Evolutionary conservation across 192 early-diverging fungal species (phyloP).

Genomic region (Piromyces sp.): DNA sequence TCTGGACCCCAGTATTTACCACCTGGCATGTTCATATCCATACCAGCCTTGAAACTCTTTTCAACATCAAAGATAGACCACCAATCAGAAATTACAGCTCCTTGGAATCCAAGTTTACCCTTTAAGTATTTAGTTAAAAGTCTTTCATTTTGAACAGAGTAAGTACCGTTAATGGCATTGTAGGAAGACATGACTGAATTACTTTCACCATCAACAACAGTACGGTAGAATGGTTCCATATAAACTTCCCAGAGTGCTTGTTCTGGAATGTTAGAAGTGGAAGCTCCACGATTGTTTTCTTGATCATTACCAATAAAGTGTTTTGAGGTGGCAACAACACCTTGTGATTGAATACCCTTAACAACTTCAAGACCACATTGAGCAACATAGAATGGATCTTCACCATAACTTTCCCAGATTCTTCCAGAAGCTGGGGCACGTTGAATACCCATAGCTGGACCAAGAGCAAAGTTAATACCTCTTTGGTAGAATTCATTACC

Average conservation of each 20-base stretch:
- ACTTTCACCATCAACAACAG: conserved; percentile 22
- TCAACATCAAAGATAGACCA: conserved; percentile 16
- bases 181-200: conserved; percentile 44
- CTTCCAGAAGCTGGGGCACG: conserved; percentile 7
- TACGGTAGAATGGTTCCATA: conserved; percentile 1
- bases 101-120: conserved; percentile 31
- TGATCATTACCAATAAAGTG: conserved; percentile 4
- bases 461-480: conserved; percentile 32
- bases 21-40: conserved; percentile 24
- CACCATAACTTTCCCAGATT: conserved; percentile 11
- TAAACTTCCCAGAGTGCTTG: conserved; percentile 40
- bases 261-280: conserved; percentile 19
- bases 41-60: conserved; percentile 12
- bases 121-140: conserved; percentile 26
- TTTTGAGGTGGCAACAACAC: conserved; percentile 34
- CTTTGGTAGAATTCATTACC: conserved; percentile 33
- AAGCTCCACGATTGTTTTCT: background rate
- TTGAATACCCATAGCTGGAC: conserved; percentile 17
- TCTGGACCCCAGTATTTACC: too few species aligned
- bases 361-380: conserved; percentile 10
- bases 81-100: conserved; percentile 48
- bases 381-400: conserved; percentile 21
- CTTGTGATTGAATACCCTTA: conserved; percentile 19
- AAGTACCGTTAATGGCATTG: conserved; percentile 10
- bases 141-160: conserved; percentile 21